Base-by-base conservation (phyloP, 1,139 yeast species). In the Fermentozyma sake region DNA sequence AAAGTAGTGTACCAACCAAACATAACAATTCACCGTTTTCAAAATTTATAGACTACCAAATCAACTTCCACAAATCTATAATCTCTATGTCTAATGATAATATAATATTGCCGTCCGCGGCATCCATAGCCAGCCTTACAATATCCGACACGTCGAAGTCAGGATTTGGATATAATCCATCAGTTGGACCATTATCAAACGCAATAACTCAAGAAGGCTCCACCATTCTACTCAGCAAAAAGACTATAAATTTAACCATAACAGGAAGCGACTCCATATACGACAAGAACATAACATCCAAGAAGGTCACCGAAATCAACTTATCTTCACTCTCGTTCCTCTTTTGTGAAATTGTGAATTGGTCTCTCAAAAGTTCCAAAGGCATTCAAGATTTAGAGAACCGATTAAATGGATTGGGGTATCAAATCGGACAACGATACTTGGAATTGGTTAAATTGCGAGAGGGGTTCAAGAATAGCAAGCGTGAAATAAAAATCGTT, bases 301-400 rank as follows among this genome's bases (percentile, higher is more conserved):
- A 89, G 39, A 71, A 79, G 36, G 66, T 75, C 10, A 71, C 75
- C 17, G 91, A 83, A 33, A 78, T 83, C 20, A 78, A 78, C 36
- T 50, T 81, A 16, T 68, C 85, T 7, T 67, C 87, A 2, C 60
- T 86, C 33, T 73, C 87, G 18, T 82, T 78, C 42, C 57, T 86
- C 13, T 84, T 83, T 48, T 64, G 81, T 48, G 93, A 82, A 42
- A 70, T 81, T 17, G 79, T 86, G 12, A 78, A 75, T 42, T 77
- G 83, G 68, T 60, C 76, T 22, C 82, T 79, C 32, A 62, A 66
- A 32, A 68, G 72, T 29, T 73, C 86, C 7, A 75, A 71, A 33
- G 91, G 91, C 6, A 69, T 85, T 20, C 80, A 76, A 37, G 91
- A 87, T 41, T 65, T 91, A 30, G 96, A 89, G 48, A 65, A 73